A percentile compares a stretch with the other conserved stretches of the same genome.
phyloP scores from a whole-genome alignment of 2,329 filamentous ascomycete species.

The Trichoderma sp. region DNA sequence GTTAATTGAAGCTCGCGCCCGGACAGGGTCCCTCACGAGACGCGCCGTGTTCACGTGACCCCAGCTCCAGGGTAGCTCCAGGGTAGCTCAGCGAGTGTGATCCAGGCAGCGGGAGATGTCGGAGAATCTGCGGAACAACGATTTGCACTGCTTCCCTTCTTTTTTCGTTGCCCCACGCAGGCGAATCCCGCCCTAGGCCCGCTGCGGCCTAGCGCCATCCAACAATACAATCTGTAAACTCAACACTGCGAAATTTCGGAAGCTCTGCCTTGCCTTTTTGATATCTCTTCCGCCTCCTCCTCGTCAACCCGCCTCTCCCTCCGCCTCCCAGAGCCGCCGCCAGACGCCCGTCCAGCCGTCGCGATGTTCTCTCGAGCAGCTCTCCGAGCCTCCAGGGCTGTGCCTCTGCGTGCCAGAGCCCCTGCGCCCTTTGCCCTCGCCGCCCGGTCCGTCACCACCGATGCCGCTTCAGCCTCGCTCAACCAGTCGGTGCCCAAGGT shows the following conservation, averaged over 20 bases:
- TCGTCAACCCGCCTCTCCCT: slow-evolving; percentile 35
- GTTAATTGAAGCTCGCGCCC: slow-evolving; percentile 40
- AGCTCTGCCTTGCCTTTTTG: slow-evolving; percentile 38
- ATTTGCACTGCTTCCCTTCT: slow-evolving; percentile 6
- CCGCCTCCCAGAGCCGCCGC: slow-evolving; percentile 39
- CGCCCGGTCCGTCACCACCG: slow-evolving; percentile 84
- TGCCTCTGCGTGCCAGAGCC: slow-evolving; percentile 56
- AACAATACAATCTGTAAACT: slow-evolving; percentile 48
- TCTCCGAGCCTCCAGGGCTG: slow-evolving; percentile 63
- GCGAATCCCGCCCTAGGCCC: slow-evolving; percentile 33
- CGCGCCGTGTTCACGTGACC: slow-evolving; percentile 16
- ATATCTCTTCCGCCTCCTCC: slow-evolving; percentile 38
- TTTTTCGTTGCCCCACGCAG: slow-evolving; percentile 5
- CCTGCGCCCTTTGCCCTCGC: slow-evolving; percentile 50
- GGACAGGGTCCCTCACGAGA: slow-evolving; percentile 1
- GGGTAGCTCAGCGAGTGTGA: not conserved
- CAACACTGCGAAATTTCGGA: slow-evolving; percentile 52
- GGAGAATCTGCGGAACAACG: slow-evolving; percentile 1
- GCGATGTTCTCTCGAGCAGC: slow-evolving; percentile 73
- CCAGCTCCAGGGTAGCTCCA: not conserved
- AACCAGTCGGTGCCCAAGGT: slow-evolving; percentile 68
- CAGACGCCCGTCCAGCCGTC: slow-evolving; percentile 31
- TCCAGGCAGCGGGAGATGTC: not conserved
- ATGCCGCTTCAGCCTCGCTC: slow-evolving; percentile 88
- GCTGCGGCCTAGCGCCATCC: slow-evolving; percentile 40